Conservation (phyloP, 2,329 filamentous ascomycete genomes). For the Colletotrichum somersetense region DNA sequence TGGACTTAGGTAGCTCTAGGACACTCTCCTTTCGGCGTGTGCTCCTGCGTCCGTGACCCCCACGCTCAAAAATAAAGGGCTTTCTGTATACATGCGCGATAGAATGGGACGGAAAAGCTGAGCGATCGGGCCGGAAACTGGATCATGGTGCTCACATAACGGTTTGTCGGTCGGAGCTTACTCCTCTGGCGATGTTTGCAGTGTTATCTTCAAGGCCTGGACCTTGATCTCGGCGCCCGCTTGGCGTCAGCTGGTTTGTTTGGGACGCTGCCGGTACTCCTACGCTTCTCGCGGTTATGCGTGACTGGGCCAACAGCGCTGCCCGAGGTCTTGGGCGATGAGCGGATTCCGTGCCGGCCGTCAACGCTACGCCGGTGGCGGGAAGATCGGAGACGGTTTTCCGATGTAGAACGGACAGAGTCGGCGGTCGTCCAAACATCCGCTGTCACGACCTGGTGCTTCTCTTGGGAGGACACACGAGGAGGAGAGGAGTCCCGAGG, state of each 20-base stretch:
- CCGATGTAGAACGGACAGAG: background rate
- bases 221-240: slow-evolving; percentile 27
- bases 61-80: slow-evolving; percentile 6
- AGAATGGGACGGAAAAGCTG: background rate
- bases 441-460: background rate
- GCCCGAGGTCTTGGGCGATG: slow-evolving; percentile 23
- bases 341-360: slow-evolving; percentile 2
- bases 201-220: slow-evolving; percentile 26
- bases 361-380: slow-evolving; percentile 28
- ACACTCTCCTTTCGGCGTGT: slow-evolving; percentile 15
- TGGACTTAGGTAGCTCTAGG: slow-evolving; percentile 14
- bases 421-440: slow-evolving; percentile 4
- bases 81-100: slow-evolving; percentile 16
- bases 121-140: background rate
- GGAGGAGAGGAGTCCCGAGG: background rate
- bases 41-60: slow-evolving; percentile 4
- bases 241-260: slow-evolving; percentile 27
- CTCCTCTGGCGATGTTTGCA: background rate
- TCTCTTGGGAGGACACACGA: slow-evolving; percentile 16
- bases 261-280: slow-evolving; percentile 14
- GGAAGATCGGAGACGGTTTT: slow-evolving; percentile 17
- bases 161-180: slow-evolving; percentile 4
- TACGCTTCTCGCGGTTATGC: slow-evolving; percentile 30
- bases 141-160: slow-evolving; percentile 19
- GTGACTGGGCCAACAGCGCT: background rate